Evolutionary conservation across 352 stramenopile genomes (phyloP).

Genomic region (Globisporangium echinulatum): DNA sequence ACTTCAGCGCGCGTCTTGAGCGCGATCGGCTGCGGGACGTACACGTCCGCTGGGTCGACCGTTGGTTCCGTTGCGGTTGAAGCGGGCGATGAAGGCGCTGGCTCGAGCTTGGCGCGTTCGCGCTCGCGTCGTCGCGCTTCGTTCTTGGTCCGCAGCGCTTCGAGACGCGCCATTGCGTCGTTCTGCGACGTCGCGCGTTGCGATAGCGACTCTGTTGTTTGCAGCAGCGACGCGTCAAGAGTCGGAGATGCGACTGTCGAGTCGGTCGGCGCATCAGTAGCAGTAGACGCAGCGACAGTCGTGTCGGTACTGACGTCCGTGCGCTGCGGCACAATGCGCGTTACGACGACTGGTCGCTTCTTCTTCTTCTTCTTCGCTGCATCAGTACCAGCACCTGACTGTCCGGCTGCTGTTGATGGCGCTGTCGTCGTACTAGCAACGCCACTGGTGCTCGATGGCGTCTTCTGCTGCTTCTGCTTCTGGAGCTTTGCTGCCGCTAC

Average conservation of each 20-base stretch:
- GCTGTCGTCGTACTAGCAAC: neutral
- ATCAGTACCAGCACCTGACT: neutral
- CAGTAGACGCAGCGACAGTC: too few species aligned
- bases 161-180: slow-evolving; percentile 58
- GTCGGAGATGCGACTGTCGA: neutral
- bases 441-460: slow-evolving; percentile 2
- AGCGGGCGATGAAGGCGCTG: neutral
- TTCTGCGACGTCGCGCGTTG: slow-evolving; percentile 44
- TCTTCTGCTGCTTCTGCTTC: slow-evolving; percentile 15
- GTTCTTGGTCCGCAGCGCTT: slow-evolving; percentile 73
- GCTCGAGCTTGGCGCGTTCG: slow-evolving; percentile 17
- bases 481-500: slow-evolving; percentile 10
- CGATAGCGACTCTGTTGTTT: neutral
- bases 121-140: slow-evolving; percentile 56
- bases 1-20: slow-evolving; percentile 64
- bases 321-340: slow-evolving; percentile 24
- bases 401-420: neutral
- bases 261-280: neutral
- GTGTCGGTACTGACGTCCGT: slow-evolving; percentile 3
- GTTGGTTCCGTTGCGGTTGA: slow-evolving; percentile 16
- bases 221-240: too few species aligned
- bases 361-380: slow-evolving; percentile 10
- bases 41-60: slow-evolving; percentile 30
- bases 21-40: slow-evolving; percentile 60
- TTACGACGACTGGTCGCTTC: slow-evolving; percentile 21